Conservation (phyloP, 2,329 filamentous ascomycete species). For the Cordyceps sp. region DNA sequence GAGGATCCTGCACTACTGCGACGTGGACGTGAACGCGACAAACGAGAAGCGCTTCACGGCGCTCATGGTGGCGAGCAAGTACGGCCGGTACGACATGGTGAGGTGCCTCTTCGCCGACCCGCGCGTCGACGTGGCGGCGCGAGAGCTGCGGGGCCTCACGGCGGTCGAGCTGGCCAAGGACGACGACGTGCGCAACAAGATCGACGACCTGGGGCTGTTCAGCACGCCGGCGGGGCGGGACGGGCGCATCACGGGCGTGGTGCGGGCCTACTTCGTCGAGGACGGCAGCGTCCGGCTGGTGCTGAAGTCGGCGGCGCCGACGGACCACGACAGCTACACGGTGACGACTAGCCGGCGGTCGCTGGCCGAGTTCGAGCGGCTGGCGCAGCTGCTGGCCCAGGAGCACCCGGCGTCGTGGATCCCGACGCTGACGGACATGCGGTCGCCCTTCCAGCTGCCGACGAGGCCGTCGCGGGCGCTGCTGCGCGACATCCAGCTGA, state of each 20-base stretch:
- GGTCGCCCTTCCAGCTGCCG: constrained; percentile 83
- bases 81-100: constrained; percentile 87
- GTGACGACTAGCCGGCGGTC: constrained; percentile 89
- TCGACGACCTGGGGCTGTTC: constrained; percentile 83
- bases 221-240: constrained; percentile 56
- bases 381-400: constrained; percentile 65
- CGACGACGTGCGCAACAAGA: constrained; percentile 89
- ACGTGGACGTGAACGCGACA: constrained; percentile 88
- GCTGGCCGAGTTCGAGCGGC: constrained; percentile 76
- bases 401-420: constrained; percentile 96
- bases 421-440: constrained; percentile 57
- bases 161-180: constrained; percentile 96
- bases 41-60: constrained; percentile 94
- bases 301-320: constrained; percentile 81
- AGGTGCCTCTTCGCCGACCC: constrained; percentile 74
- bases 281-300: constrained; percentile 87
- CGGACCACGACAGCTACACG: constrained; percentile 67
- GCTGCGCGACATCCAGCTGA: constrained; percentile 72
- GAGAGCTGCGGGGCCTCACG: constrained; percentile 75
- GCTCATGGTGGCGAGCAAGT: constrained; percentile 97
- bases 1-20: constrained; percentile 65
- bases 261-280: constrained; percentile 92
- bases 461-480: constrained; percentile 80
- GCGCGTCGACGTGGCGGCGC: constrained; percentile 68
- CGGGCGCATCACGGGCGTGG: constrained; percentile 77